phyloP scores from a whole-genome alignment of 495 filamentous ascomycete genomes.

The Daldinia childiae region DNA sequence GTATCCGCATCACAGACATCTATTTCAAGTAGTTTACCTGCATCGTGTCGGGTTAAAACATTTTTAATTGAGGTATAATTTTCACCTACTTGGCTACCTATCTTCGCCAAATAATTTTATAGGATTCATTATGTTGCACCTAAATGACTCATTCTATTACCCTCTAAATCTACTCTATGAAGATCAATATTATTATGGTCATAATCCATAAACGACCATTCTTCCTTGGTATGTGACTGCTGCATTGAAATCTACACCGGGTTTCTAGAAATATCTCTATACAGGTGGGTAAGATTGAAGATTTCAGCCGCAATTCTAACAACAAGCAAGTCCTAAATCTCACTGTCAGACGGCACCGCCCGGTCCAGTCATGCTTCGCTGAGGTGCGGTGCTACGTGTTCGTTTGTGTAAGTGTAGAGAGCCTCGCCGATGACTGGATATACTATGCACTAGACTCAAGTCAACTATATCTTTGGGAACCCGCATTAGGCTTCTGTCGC shows the following conservation, averaged over 20 bases:
- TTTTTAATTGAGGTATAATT: too few relatives aligned
- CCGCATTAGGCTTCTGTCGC: neutral
- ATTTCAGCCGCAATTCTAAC: neutral
- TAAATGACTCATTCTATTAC: too few relatives aligned
- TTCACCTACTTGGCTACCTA: too few relatives aligned
- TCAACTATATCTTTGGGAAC: neutral
- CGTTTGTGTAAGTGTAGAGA: neutral
- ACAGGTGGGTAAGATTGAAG: neutral
- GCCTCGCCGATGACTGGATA: constrained; percentile 6
- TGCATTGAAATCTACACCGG: neutral
- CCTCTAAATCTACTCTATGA: too few relatives aligned
- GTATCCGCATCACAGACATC: too few relatives aligned
- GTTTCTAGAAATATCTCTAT: neutral
- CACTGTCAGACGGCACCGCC: constrained; percentile 4
- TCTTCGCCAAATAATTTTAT: too few relatives aligned
- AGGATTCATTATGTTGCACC: too few relatives aligned
- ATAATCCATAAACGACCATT: neutral
- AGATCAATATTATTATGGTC: neutral
- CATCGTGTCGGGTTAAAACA: too few relatives aligned
- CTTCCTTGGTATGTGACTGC: neutral
- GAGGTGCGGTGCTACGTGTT: neutral
- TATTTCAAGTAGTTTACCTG: too few relatives aligned
- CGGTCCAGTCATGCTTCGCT: neutral
- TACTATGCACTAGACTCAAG: neutral
- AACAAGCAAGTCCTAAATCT: neutral